phyloP scores from a whole-genome alignment of 768 basidiomycete species.

The Termitomyces titanicus region DNA sequence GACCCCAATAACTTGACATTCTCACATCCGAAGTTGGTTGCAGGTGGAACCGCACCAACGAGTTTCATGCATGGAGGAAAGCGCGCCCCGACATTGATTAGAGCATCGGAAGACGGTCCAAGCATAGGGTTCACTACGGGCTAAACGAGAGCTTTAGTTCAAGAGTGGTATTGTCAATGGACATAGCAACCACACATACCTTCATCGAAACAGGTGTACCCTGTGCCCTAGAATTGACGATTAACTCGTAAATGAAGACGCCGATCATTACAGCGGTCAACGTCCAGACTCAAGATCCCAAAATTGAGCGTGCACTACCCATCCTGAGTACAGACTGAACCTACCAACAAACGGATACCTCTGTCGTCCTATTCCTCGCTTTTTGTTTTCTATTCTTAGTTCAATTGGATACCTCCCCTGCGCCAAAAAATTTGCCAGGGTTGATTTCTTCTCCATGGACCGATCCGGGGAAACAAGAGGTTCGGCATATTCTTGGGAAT shows the following conservation, averaged over 20 bases:
- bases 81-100: constrained; percentile 87
- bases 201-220: constrained; percentile 86
- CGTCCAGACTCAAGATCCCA: constrained; percentile 46
- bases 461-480: constrained; percentile 32
- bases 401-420: constrained; percentile 58
- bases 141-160: constrained; percentile 28
- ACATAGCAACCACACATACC: constrained; percentile 42
- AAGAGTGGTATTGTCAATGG: not conserved
- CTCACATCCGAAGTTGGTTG: constrained; percentile 59
- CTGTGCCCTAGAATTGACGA: constrained; percentile 69
- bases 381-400: constrained; percentile 87
- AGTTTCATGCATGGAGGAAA: constrained; percentile 92
- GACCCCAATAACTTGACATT: not conserved
- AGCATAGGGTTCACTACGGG: constrained; percentile 87
- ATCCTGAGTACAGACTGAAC: constrained; percentile 7
- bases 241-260: constrained; percentile 82
- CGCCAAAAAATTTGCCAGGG: constrained; percentile 40
- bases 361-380: constrained; percentile 80
- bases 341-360: constrained; percentile 72
- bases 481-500: constrained; percentile 58
- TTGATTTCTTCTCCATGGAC: constrained; percentile 35
- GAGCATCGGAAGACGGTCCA: constrained; percentile 79
- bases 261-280: constrained; percentile 66
- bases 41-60: constrained; percentile 51
- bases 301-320: constrained; percentile 10